Conservation (phyloP, 306 rosid species). For the Sophora flavescens region DNA sequence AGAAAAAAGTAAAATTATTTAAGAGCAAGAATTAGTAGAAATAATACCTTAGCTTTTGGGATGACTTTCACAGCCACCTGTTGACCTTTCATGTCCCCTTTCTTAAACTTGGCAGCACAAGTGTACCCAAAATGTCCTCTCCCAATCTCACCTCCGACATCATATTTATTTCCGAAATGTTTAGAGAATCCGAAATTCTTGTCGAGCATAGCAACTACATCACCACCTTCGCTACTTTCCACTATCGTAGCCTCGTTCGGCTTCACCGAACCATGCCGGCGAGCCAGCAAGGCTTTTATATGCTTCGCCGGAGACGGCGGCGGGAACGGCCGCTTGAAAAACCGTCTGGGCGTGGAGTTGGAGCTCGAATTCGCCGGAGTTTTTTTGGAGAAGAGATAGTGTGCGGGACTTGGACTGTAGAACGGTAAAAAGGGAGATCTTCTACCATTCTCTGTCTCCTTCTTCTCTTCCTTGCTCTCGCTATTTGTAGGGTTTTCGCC, state of each 20-base stretch:
- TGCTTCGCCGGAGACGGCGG: slow-evolving; percentile 93
- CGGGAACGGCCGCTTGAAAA: slow-evolving; percentile 72
- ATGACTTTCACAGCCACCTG: slow-evolving; percentile 84
- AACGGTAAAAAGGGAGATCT: slow-evolving; percentile 73
- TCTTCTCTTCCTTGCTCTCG: neutral
- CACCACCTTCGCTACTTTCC: slow-evolving; percentile 62
- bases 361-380: slow-evolving; percentile 68
- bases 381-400: slow-evolving; percentile 67
- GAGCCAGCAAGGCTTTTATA: slow-evolving; percentile 61
- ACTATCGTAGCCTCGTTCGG: slow-evolving; percentile 74
- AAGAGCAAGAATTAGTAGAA: neutral
- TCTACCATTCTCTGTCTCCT: slow-evolving; percentile 48
- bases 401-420: slow-evolving; percentile 84
- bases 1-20: neutral
- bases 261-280: slow-evolving; percentile 79
- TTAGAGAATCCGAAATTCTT: slow-evolving; percentile 87
- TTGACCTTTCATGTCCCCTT: slow-evolving; percentile 74
- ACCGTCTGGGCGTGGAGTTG: slow-evolving; percentile 66
- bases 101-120: slow-evolving; percentile 69
- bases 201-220: slow-evolving; percentile 56
- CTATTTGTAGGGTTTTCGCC: slow-evolving; percentile 43
- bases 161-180: slow-evolving; percentile 72
- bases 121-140: slow-evolving; percentile 87
- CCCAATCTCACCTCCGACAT: slow-evolving; percentile 79
- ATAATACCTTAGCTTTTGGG: slow-evolving; percentile 72